Conservation (phyloP, 495 filamentous ascomycete species). For the Jackrogersella minutella region DNA sequence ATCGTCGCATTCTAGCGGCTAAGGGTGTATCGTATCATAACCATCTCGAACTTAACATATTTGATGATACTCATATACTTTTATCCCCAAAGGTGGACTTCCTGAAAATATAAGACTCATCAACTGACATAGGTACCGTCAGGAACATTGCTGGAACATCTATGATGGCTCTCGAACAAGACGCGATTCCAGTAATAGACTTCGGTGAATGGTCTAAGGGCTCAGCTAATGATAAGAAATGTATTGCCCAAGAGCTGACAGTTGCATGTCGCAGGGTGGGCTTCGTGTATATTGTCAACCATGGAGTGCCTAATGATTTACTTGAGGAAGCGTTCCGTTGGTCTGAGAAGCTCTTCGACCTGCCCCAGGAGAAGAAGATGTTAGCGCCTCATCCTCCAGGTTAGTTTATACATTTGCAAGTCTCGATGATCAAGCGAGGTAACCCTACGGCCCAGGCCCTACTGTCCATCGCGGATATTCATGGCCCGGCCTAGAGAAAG, state of each 20-base stretch:
- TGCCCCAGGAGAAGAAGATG: constrained; percentile 50
- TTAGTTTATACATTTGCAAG: constrained; percentile 41
- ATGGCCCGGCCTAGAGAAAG: constrained; percentile 70
- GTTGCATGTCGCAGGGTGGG: constrained; percentile 65
- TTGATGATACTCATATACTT: too few relatives aligned
- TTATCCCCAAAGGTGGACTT: too few relatives aligned
- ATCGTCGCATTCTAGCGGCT: neutral
- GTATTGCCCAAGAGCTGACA: constrained; percentile 58
- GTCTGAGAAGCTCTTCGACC: constrained; percentile 53
- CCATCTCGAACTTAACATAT: neutral
- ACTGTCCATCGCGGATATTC: constrained; percentile 69
- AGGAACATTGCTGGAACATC: neutral
- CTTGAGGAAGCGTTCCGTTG: constrained; percentile 64
- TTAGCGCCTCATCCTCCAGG: constrained; percentile 69
- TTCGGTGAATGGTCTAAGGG: constrained; percentile 51
- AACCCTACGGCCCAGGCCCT: constrained; percentile 23
- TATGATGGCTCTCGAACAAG: constrained; percentile 1
- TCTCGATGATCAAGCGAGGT: neutral
- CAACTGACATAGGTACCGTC: neutral
- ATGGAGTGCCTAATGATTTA: constrained; percentile 55
- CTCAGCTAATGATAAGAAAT: constrained; percentile 47
- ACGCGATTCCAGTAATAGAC: constrained; percentile 63
- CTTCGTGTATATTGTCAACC: constrained; percentile 67
- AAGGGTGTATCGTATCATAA: neutral
- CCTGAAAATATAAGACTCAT: too few relatives aligned